These are phyloP conservation scores for Talaromyces stipitatus DNA, from an alignment of 495 filamentous ascomycete species.

Conservation along the genomic window DNA sequence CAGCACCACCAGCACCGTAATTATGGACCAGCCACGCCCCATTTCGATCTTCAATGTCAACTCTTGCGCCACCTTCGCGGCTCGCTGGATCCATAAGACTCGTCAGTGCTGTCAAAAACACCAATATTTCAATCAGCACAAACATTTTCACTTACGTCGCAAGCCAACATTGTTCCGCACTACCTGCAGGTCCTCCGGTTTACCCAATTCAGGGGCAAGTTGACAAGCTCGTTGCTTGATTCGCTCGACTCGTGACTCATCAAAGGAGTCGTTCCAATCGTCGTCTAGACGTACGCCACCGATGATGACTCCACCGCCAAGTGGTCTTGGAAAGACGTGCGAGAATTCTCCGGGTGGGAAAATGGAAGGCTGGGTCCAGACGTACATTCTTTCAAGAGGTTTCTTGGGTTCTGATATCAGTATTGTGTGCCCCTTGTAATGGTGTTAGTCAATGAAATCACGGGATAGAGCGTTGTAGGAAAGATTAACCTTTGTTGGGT, in stretches of 20 bases:
- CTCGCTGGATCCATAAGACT: neutral
- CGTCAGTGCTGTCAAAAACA: neutral
- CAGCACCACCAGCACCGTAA: slow-evolving; percentile 4
- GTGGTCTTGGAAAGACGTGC: slow-evolving; percentile 3
- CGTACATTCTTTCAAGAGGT: neutral
- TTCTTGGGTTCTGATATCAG: neutral
- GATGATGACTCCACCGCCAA: slow-evolving; percentile 5
- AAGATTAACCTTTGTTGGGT: neutral
- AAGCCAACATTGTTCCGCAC: slow-evolving; percentile 3
- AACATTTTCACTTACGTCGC: neutral
- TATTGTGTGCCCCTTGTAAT: slow-evolving; percentile 1
- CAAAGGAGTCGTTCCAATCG: slow-evolving; percentile 2
- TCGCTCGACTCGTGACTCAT: neutral
- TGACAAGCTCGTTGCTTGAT: slow-evolving; percentile 6
- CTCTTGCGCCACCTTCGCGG: slow-evolving; percentile 1
- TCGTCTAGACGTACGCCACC: slow-evolving; percentile 1
- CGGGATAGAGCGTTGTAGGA: neutral
- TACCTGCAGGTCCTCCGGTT: slow-evolving; percentile 1
- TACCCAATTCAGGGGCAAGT: slow-evolving; percentile 2
- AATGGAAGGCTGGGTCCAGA: slow-evolving; percentile 3
- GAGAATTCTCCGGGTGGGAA: slow-evolving; percentile 2
- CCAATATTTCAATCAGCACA: neutral
- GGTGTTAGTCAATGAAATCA: neutral
- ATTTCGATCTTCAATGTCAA: slow-evolving; percentile 4
- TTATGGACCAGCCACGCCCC: slow-evolving; percentile 1